A percentile compares a stretch with the other conserved stretches of the same genome.
Conservation (phyloP, 2,329 filamentous ascomycete genomes). For the Ophiostoma sp. region DNA sequence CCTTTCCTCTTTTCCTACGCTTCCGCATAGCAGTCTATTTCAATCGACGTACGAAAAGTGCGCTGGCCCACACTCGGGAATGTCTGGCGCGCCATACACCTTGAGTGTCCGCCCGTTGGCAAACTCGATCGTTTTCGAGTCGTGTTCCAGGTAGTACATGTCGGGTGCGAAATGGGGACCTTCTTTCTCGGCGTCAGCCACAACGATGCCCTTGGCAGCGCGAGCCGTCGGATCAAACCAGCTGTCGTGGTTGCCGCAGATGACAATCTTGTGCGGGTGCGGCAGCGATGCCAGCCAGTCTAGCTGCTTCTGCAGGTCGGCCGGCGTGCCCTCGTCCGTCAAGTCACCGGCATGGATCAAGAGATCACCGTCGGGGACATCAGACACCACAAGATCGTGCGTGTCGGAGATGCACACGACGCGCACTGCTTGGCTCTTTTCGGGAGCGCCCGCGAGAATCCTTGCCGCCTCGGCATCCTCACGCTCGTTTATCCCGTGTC, state of each 20-base stretch:
- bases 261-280: slow-evolving; percentile 72
- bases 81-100: slow-evolving; percentile 75
- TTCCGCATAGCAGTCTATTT: no score
- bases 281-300: slow-evolving; percentile 74
- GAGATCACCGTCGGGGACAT: slow-evolving; percentile 72
- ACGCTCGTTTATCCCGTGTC: not conserved
- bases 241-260: slow-evolving; percentile 85
- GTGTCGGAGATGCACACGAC: slow-evolving; percentile 90
- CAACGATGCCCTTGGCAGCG: slow-evolving; percentile 48
- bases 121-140: slow-evolving; percentile 58
- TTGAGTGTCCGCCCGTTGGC: slow-evolving; percentile 52
- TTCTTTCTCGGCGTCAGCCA: slow-evolving; percentile 45
- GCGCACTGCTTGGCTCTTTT: slow-evolving; percentile 49
- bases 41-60: slow-evolving; percentile 51
- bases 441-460: not conserved
- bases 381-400: slow-evolving; percentile 55
- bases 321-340: slow-evolving; percentile 63
- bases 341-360: slow-evolving; percentile 88
- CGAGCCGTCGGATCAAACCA: slow-evolving; percentile 69
- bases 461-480: slow-evolving; percentile 27
- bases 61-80: slow-evolving; percentile 66
- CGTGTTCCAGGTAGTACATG: slow-evolving; percentile 71
- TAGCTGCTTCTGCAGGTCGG: slow-evolving; percentile 73
- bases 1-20: not conserved
- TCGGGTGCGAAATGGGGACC: slow-evolving; percentile 45